phyloP scores from a whole-genome alignment of 2,329 filamentous ascomycete genomes.

The Sporothrix brasiliensis region DNA sequence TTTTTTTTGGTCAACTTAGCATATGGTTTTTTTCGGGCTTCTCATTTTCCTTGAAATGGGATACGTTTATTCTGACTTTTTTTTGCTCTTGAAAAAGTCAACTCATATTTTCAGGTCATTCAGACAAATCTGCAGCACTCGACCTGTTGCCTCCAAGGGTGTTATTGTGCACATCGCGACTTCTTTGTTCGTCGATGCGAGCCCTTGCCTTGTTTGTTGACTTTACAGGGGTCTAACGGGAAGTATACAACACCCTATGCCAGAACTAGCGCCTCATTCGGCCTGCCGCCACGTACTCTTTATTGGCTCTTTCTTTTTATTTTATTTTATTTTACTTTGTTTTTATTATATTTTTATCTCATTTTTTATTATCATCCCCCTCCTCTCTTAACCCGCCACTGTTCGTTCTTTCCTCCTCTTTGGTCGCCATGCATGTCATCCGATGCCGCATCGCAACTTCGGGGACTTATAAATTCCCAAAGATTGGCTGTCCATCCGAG shows the following conservation, averaged over 20 bases:
- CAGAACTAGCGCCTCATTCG: background rate
- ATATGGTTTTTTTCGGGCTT: background rate
- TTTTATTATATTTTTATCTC: too few relatives aligned
- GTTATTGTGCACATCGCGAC: background rate
- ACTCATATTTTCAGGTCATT: background rate
- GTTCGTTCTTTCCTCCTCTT: background rate
- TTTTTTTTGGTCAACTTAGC: too few relatives aligned
- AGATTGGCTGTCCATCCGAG: background rate
- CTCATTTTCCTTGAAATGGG: background rate
- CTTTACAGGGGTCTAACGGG: background rate
- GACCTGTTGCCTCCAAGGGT: background rate
- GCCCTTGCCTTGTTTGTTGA: background rate
- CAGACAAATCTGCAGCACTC: background rate
- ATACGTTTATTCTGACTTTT: background rate
- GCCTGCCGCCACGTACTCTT: too few relatives aligned
- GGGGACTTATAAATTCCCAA: background rate
- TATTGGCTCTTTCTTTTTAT: background rate
- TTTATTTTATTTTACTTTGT: too few relatives aligned
- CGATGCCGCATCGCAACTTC: background rate
- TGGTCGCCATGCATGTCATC: background rate
- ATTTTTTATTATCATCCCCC: too few relatives aligned
- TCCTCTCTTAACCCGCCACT: background rate
- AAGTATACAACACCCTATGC: background rate
- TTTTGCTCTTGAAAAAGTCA: too few relatives aligned
- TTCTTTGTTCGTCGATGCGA: background rate